Evolutionary conservation across 768 basidiomycete species (phyloP), one percentile per base, ranked within the genome.

Genomic region (Sarcomyxa edulis): DNA sequence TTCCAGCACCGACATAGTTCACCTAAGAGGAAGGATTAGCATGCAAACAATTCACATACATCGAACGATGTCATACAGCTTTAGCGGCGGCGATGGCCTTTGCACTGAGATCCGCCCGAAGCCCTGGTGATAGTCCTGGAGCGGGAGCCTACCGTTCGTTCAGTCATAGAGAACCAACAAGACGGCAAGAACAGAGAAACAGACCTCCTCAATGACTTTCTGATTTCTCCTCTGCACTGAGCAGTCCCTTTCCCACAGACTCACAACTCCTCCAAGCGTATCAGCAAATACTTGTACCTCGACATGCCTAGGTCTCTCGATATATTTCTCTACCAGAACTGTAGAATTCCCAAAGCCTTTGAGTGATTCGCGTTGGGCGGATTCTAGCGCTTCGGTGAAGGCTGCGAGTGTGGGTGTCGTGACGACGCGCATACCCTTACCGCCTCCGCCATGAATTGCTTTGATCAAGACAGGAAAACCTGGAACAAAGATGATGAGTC

Each of bases 221-320:
- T 97, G 93, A 51, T 95, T 95, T 37, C 91, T 66, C 50, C 90
- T 65, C 60, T 94, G 91, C 6, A 94, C 91, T 1, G 88, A 91
- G 52, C 89, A 94, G 53, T 94, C 92, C 34, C 92, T 71, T 59
- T 96, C 94, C 88, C 91, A 96, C n/a, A 95, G 69, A 52, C 88
- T 90, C n/a, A 95, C 84, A 3, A 77, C 83, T 32, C 72, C 75
- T n/a, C 90, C 91, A 20, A 68, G 59, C 7, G 62, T 69, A 63
- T 96, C 94, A 9, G 88, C 90, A 54, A 97, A 96, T 4, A 96
- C 83, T 57, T 97, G 93, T 3, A 97, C 92, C 53, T 97, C 94
- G 21, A 97, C 80, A 54, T 95, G 93, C 43, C 93, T 73, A 12
- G 93, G 92, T 11, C 77, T 78, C 47, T 81, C 72, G 37, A 97